phyloP scores from a whole-genome alignment of 2,329 filamentous ascomycete species.

The Arthroderma uncinatum region DNA sequence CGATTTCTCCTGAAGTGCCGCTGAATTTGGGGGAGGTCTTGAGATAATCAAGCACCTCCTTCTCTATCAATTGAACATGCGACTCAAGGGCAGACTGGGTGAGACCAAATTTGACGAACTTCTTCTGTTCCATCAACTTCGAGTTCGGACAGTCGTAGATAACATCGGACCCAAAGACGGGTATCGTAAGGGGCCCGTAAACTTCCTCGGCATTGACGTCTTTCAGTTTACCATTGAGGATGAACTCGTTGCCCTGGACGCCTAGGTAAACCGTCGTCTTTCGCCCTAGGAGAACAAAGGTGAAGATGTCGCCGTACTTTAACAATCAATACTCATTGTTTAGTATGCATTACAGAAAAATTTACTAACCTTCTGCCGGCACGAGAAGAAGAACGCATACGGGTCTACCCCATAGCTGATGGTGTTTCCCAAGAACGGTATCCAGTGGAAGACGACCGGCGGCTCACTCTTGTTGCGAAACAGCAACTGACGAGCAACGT shows the following conservation, averaged over 20 bases:
- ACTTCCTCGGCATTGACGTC: constrained; percentile 87
- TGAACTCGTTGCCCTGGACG: constrained; percentile 77
- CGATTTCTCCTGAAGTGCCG: constrained; percentile 48
- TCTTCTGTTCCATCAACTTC: constrained; percentile 94
- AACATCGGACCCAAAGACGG: constrained; percentile 70
- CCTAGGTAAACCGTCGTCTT: constrained; percentile 81
- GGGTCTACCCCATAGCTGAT: constrained; percentile 45
- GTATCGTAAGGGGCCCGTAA: constrained; percentile 62
- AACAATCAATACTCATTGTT: constrained; percentile 22
- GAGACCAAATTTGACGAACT: constrained; percentile 58
- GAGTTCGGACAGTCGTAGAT: constrained; percentile 86
- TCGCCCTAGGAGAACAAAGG: constrained; percentile 75
- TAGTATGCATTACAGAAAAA: not conserved
- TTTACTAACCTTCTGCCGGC: constrained; percentile 55
- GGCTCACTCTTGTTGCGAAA: constrained; percentile 44
- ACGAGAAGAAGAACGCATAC: constrained; percentile 66
- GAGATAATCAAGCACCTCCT: constrained; percentile 56
- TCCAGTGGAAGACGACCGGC: constrained; percentile 68
- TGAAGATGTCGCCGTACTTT: constrained; percentile 81
- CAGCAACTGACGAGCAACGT: constrained; percentile 64
- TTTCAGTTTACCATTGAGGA: constrained; percentile 81
- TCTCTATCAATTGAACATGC: constrained; percentile 68
- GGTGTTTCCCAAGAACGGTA: constrained; percentile 46
- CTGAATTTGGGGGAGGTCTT: constrained; percentile 46
- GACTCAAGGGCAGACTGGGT: constrained; percentile 49